Evolutionary conservation across 192 early-diverging fungal genomes (phyloP).

Genomic region (Backusella circina): DNA sequence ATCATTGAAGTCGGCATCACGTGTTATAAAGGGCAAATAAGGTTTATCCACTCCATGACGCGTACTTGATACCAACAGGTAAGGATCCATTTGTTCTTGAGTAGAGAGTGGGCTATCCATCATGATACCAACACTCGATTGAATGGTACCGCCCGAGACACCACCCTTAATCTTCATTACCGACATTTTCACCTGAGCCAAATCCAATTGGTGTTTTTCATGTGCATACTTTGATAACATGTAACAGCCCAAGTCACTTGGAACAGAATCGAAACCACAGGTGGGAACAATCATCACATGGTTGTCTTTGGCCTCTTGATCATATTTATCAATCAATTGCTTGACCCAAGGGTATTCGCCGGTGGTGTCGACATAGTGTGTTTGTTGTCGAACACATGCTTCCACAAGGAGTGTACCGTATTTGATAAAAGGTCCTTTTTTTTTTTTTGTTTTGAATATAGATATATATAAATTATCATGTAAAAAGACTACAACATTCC

Average conservation of each 20-base stretch:
- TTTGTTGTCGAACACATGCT: constrained; percentile 60
- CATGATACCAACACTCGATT: constrained; percentile 32
- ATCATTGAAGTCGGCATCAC: constrained; percentile 48
- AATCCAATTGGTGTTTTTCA: constrained; percentile 29
- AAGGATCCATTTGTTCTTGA: constrained; percentile 12
- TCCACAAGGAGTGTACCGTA: constrained; percentile 72
- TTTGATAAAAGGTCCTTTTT: constrained; percentile 57
- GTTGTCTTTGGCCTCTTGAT: constrained; percentile 59
- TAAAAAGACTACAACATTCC: neutral
- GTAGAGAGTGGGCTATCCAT: neutral
- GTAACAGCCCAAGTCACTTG: constrained; percentile 79
- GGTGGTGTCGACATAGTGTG: constrained; percentile 91
- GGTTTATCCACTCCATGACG: constrained; percentile 33
- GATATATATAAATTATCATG: neutral
- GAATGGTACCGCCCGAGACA: constrained; percentile 68
- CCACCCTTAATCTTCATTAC: constrained; percentile 51
- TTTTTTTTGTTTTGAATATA: too few species aligned
- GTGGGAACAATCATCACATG: constrained; percentile 72
- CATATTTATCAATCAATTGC: constrained; percentile 62
- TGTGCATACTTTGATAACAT: constrained; percentile 41
- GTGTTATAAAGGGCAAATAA: constrained; percentile 32
- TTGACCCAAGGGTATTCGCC: constrained; percentile 70
- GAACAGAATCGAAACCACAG: constrained; percentile 92
- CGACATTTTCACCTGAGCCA: constrained; percentile 61
- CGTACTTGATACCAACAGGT: constrained; percentile 14